Evolutionary conservation across 2,329 filamentous ascomycete genomes (phyloP).

Genomic region (Rhynchosporium agropyri): DNA sequence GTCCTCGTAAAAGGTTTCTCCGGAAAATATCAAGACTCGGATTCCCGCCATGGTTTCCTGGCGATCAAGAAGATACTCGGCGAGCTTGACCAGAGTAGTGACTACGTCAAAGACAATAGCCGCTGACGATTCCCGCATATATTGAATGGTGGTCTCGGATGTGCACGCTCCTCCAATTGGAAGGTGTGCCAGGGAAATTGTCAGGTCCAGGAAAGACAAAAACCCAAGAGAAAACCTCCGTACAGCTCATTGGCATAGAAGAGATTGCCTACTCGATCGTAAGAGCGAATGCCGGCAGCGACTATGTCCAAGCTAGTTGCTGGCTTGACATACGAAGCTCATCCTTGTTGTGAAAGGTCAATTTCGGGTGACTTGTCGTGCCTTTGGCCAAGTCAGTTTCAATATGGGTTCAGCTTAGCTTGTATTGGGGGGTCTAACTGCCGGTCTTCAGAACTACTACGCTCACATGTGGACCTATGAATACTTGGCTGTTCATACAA

Average conservation of each 20-base stretch:
- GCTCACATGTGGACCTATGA: constrained; percentile 8
- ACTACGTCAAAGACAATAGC: constrained; percentile 4
- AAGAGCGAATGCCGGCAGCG: constrained; percentile 10
- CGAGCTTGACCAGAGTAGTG: constrained; percentile 12
- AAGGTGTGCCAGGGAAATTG: constrained; percentile 9
- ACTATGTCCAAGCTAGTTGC: constrained; percentile 11
- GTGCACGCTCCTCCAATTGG: constrained; percentile 12
- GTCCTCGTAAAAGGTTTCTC: constrained; percentile 17
- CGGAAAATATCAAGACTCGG: constrained; percentile 11
- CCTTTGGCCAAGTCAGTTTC: constrained; percentile 10
- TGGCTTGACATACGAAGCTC: constrained; percentile 15
- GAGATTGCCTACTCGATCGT: constrained; percentile 17
- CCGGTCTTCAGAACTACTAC: constrained; percentile 13
- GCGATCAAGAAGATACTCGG: constrained; percentile 9
- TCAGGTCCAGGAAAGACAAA: constrained; percentile 6
- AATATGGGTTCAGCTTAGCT: not conserved
- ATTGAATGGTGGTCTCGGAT: constrained; percentile 4
- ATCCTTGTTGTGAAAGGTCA: constrained; percentile 15
- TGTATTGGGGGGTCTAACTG: not conserved
- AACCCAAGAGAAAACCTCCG: constrained; percentile 6
- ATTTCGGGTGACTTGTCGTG: constrained; percentile 12
- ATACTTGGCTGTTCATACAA: constrained; percentile 2
- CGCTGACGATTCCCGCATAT: constrained; percentile 12
- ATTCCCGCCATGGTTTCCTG: constrained; percentile 5
- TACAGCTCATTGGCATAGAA: constrained; percentile 12